Evolutionary conservation across 768 basidiomycete genomes (phyloP), one percentile per base, ranked within the genome.

Genomic region (Hygrocybe coccinea): DNA sequence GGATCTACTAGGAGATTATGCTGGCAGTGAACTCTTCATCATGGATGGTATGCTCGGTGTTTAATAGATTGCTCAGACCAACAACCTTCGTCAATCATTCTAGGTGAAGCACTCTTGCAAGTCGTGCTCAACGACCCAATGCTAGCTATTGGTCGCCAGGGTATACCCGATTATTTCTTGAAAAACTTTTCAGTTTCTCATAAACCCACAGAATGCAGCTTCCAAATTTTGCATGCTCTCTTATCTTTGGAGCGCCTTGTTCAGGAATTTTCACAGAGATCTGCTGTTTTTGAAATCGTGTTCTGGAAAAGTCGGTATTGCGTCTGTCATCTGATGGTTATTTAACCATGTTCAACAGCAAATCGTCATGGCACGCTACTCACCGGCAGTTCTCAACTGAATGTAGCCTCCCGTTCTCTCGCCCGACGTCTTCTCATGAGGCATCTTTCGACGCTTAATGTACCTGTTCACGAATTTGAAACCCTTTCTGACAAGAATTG

Each of bases 161-260:
- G 36, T 35, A 59, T 50, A 72, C 47, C 21, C 9, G n/a, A 12
- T 35, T 25, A 35, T 35, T 21, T 51, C 29, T n/a, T 41, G 9
- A 33, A 25, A 33, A 11, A 6, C 12, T 48, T 29, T 54, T 6
- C 37, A 19, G 4, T 14, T 53, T 54, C 9, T 25, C 24, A 33
- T 37, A 41, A 11, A n/a, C 22, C 22, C 2, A 38, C 56, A 83
- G 84, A 80, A 29, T 66, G 68, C 0, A 78, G 77, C 36, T 85
- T 85, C 58, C 86, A 88, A 64, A 76, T 84, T 47, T 56, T 85
- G 2, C 86, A 87, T 62, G 87, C 85, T 2, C 67, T 78, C 25
- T 74, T 79, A 52, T 65, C 70, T 3, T 68, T 87, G 36, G 86
- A 88, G 61, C 67, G 69, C n/a, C 67, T 75, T 3, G 64, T 88